Evolutionary conservation across 805 yeast genomes (phyloP).

Genomic region (Zygoascus bituminiphila): DNA sequence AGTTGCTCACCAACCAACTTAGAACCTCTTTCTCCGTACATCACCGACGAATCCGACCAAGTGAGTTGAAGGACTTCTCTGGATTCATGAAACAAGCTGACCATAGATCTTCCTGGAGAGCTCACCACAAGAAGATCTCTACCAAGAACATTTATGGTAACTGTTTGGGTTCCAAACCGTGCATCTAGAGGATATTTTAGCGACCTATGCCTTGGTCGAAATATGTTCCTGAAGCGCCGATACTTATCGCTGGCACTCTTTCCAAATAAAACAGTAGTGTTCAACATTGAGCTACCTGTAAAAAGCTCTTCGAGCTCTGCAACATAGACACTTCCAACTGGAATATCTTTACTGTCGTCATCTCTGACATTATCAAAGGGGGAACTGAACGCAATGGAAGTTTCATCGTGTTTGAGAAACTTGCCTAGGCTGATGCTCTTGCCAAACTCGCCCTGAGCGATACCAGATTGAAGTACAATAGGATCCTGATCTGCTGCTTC

Average conservation of each 20-base stretch:
- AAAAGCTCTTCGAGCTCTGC: slow-evolving; percentile 6
- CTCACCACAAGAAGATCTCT: slow-evolving; percentile 37
- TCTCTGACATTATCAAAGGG: slow-evolving; percentile 32
- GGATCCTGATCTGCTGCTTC: slow-evolving; percentile 4
- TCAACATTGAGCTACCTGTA: neutral
- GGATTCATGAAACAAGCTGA: slow-evolving; percentile 32
- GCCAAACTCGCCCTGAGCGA: slow-evolving; percentile 39
- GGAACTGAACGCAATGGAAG: slow-evolving; percentile 44
- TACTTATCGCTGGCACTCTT: neutral
- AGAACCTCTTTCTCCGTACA: slow-evolving; percentile 34
- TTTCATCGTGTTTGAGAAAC: slow-evolving; percentile 29
- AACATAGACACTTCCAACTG: slow-evolving; percentile 18
- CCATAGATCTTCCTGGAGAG: slow-evolving; percentile 43
- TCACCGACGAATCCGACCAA: slow-evolving; percentile 22
- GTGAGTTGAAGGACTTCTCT: slow-evolving; percentile 23
- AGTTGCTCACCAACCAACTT: slow-evolving; percentile 37
- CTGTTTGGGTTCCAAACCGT: slow-evolving; percentile 38
- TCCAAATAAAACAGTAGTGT: neutral
- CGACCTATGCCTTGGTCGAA: neutral
- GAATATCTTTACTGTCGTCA: slow-evolving; percentile 1
- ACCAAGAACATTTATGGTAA: slow-evolving; percentile 24
- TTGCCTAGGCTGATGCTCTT: slow-evolving; percentile 35
- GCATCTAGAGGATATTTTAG: slow-evolving; percentile 23
- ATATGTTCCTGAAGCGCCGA: neutral
- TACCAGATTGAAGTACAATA: slow-evolving; percentile 12